Base-by-base conservation (phyloP, 208 protist species). In the Entamoeba histolytica region DNA sequence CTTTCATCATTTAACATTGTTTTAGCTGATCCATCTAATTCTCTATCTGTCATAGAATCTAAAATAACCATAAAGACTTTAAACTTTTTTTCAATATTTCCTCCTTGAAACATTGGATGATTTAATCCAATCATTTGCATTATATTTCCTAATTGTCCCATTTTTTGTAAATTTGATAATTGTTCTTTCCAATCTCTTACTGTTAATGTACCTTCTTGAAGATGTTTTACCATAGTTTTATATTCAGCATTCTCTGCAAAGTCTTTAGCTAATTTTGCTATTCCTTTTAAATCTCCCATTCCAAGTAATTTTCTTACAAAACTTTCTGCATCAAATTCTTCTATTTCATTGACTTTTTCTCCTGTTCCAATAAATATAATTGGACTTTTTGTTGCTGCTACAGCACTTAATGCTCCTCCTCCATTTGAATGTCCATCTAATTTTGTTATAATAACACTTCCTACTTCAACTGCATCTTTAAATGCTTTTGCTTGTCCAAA, bases 291-390 rank as follows among this genome's bases (percentile, higher is more conserved):
- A 92, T 95, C 94, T 8, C 95, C 95, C 47, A 61, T 78, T 17
- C 94, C 94, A 6, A 95, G 35, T 0, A 95, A 23, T 10, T 35
- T 8, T 19, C 61, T 55, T 4, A 95, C 57, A 61, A 95, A 95
- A 51, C 15, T 17, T 50, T 93, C 49, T 15, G 91, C 91, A 31
- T 93, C 23, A 92, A 95, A 95, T 4, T 6, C 5, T 50, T 95
- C 92, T 49, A 95, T 49, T 44, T 94, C 44, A 61, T 95, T 92
- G 1, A 95, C 91, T 17, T 49, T 78, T 92, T 95, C 95, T 49
- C 95, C 95, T 49, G 49, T 91, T 91, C 95, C 95, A 44, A 95
- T 91, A 55, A 95, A 95, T 8, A 93, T 19, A 44, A 95, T 95
- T 14, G 95, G 95, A 31, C 94, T 47, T n/a, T 93, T 49, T 44